These are phyloP conservation scores for Cercospora nicotianae DNA, from an alignment of 2,329 filamentous ascomycete species.

Conservation along the genomic window DNA sequence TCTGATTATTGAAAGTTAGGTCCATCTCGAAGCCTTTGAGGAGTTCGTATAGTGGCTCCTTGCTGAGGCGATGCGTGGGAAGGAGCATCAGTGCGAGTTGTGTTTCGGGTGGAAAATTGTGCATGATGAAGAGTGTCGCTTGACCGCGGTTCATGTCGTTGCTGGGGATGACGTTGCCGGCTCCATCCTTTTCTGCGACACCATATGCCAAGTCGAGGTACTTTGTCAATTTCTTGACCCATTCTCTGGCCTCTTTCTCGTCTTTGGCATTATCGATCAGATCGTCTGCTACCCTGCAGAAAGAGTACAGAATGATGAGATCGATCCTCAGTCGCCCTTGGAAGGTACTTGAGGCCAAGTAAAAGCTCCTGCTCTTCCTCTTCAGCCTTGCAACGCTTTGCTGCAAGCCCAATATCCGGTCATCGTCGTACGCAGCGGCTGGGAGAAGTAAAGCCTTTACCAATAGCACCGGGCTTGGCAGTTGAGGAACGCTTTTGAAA, in stretches of 20 bases:
- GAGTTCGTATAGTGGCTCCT: constrained; percentile 62
- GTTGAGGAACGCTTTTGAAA: constrained; percentile 54
- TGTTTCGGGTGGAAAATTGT: constrained; percentile 55
- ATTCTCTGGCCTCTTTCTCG: constrained; percentile 54
- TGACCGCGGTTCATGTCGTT: constrained; percentile 34
- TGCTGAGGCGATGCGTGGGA: constrained; percentile 58
- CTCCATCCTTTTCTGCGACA: constrained; percentile 27
- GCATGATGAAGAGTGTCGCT: constrained; percentile 44
- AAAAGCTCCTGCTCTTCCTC: constrained; percentile 71
- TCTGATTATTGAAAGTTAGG: constrained; percentile 52
- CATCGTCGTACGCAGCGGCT: constrained; percentile 55
- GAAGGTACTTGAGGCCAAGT: constrained; percentile 69
- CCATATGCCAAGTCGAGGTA: constrained; percentile 59
- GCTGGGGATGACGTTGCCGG: constrained; percentile 33
- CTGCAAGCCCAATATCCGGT: constrained; percentile 58
- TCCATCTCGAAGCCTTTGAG: constrained; percentile 70
- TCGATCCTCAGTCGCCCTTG: constrained; percentile 67
- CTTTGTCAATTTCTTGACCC: constrained; percentile 59
- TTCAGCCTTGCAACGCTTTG: constrained; percentile 60
- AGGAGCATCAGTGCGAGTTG: constrained; percentile 60
- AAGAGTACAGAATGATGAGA: constrained; percentile 68
- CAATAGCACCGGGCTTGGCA: constrained; percentile 53
- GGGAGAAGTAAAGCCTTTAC: constrained; percentile 55
- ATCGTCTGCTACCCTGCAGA: constrained; percentile 72
- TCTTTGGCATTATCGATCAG: constrained; percentile 65